Base-by-base conservation (phyloP, 176 grass and related monocot species). In the Puya raimondii region DNA sequence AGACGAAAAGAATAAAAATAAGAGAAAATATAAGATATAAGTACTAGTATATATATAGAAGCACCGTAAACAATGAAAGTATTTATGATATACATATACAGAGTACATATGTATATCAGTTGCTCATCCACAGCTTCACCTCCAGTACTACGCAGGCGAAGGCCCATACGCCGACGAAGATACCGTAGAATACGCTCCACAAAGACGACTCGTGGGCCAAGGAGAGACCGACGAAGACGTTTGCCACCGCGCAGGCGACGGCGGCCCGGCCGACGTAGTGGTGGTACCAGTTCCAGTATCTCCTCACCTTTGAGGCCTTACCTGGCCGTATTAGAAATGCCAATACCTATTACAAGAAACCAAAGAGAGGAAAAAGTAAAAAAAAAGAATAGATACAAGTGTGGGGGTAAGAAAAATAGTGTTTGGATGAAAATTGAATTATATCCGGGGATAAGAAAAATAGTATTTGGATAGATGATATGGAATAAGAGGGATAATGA, bases 281-380 rank as follows among this genome's bases (percentile, higher is more conserved):
- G 66, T 88, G 86, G 78, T 88, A 88, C 86, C 81, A 84, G 59
- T 88, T 84, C 86, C 88, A 91, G 53, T 91, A 91, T 33, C 78
- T 56, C 65, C 88, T 72, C 15, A 91, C 54, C 74, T 82, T 84
- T 4, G 88, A 74, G 26, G n/a, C 23, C 69, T 87, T 91, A 10
- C n/a, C 69, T 1, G 88, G 88, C 18, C 84, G 75, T 26, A 77
- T 78, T 47, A 91, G 75, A 68, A 87, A 79, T 64, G 88, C 84
- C 72, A 81, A 58, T 22, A 80, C 66, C 76, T 80, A 25, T 42
- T 42, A 47, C 22, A 71, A 17, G 2, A 75, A 70, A 16, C 53
- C 2, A 12, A 54, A 14, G 3, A 16, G 1, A 13, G 16, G 11
- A 54, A 54, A 54, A 13, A 53, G 15, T 3, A 11, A 53, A 11